phyloP scores from a whole-genome alignment of 345 rosid species.

The Microcos paniculata region DNA sequence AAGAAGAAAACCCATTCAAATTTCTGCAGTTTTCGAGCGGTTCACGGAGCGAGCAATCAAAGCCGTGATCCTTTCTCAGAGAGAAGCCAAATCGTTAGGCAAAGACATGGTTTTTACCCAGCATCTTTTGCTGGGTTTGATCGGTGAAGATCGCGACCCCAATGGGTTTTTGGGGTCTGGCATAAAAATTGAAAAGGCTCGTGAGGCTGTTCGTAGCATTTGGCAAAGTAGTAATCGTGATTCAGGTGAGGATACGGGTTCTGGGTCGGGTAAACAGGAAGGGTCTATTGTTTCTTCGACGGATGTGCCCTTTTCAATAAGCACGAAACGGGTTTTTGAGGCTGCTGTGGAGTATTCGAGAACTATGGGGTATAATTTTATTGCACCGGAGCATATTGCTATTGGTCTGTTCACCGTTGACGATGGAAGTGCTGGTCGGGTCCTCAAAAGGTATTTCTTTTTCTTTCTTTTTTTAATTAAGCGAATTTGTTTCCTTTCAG shows the following conservation, averaged over 20 bases:
- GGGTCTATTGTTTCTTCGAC: slow-evolving; percentile 33
- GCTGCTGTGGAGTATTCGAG: slow-evolving; percentile 95
- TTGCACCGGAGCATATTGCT: slow-evolving; percentile 91
- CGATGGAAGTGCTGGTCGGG: slow-evolving; percentile 82
- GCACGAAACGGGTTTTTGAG: slow-evolving; percentile 87
- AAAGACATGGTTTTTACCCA: slow-evolving; percentile 81
- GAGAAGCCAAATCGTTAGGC: slow-evolving; percentile 75
- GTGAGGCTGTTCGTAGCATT: slow-evolving; percentile 64
- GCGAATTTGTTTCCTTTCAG: not conserved
- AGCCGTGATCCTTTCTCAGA: slow-evolving; percentile 78
- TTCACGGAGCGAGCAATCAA: slow-evolving; percentile 84
- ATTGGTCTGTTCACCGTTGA: slow-evolving; percentile 86
- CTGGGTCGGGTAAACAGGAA: slow-evolving; percentile 22
- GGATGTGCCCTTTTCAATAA: slow-evolving; percentile 70
- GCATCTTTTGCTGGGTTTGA: slow-evolving; percentile 76
- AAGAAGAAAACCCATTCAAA: slow-evolving; percentile 41
- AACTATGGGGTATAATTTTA: slow-evolving; percentile 76
- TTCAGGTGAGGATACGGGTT: slow-evolving; percentile 16
- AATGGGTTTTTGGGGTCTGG: slow-evolving; percentile 83
- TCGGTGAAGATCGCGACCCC: slow-evolving; percentile 78
- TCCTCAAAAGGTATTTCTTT: slow-evolving; percentile 75
- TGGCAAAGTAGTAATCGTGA: slow-evolving; percentile 42
- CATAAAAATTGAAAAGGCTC: slow-evolving; percentile 61
- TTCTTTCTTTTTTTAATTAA: not conserved
- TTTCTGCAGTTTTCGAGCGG: slow-evolving; percentile 84